A percentile compares a stretch with the other conserved stretches of the same genome.
Evolutionary conservation across 1,284 basidiomycete species (phyloP).

Genomic region (Pterulicium gracile): DNA sequence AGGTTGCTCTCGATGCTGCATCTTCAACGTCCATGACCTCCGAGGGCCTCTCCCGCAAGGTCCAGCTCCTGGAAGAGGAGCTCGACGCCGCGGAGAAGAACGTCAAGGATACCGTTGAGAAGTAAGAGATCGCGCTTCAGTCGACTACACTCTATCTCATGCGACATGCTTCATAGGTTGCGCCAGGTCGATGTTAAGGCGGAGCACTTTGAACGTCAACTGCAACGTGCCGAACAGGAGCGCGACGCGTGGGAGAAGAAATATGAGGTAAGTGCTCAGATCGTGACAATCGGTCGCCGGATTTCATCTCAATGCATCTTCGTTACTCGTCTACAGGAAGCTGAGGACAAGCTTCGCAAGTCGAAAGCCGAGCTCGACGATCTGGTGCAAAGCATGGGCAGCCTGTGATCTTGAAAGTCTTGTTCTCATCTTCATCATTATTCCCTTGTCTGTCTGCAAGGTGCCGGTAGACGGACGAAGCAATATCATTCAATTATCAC

Average conservation of each 20-base stretch:
- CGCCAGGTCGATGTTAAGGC: conserved; percentile 98
- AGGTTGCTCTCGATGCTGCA: conserved; percentile 61
- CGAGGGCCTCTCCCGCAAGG: conserved; percentile 77
- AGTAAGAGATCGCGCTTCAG: conserved; percentile 48
- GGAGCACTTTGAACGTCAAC: conserved; percentile 95
- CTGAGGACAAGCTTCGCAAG: conserved; percentile 60
- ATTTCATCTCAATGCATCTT: conserved; percentile 4
- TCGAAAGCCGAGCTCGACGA: conserved; percentile 86
- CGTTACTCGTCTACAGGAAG: conserved; percentile 42
- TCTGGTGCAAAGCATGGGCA: conserved; percentile 75
- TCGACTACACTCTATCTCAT: conserved; percentile 12
- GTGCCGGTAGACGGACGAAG: too few species aligned
- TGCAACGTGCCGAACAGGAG: conserved; percentile 83
- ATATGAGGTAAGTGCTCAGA: conserved; percentile 59
- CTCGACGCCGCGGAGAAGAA: conserved; percentile 95
- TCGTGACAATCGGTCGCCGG: conserved; percentile 7
- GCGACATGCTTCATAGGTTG: conserved; percentile 44
- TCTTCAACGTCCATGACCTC: conserved; percentile 67
- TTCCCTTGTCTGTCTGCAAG: too few species aligned
- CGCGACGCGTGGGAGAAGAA: conserved; percentile 93
- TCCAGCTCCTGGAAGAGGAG: conserved; percentile 90
- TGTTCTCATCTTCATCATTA: conserved; percentile 13
- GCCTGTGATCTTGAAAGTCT: conserved; percentile 39
- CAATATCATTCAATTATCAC: too few species aligned
- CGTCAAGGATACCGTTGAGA: conserved; percentile 93